Evolutionary conservation across 345 rosid genomes (phyloP).

Genomic region (Aquilaria yunnanensis): DNA sequence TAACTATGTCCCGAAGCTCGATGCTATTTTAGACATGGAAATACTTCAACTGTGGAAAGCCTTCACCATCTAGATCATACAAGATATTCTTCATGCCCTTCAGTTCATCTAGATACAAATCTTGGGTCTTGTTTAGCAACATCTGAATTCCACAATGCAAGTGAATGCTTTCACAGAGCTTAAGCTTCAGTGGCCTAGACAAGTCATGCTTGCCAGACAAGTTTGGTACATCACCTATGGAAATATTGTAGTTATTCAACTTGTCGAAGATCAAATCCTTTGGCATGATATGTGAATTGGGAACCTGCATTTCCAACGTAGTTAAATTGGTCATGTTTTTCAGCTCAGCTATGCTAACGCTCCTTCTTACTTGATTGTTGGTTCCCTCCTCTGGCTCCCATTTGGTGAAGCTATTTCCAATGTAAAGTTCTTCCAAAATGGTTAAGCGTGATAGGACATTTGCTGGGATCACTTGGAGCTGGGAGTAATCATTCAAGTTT

Average conservation of each 20-base stretch:
- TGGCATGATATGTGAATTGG: slow-evolving; percentile 4
- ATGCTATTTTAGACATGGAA: slow-evolving; percentile 5
- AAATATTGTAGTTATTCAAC: slow-evolving; percentile 4
- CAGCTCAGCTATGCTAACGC: slow-evolving; percentile 12
- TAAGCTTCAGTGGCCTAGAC: slow-evolving; percentile 13
- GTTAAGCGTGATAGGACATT: too few relatives aligned
- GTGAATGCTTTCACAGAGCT: slow-evolving; percentile 7
- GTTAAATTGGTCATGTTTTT: slow-evolving; percentile 8
- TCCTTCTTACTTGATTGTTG: not conserved
- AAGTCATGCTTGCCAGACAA: slow-evolving; percentile 5
- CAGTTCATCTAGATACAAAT: slow-evolving; percentile 11
- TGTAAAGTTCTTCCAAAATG: too few relatives aligned
- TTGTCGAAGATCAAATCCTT: not conserved
- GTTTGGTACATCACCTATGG: slow-evolving; percentile 9
- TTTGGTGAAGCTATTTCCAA: slow-evolving; percentile 14
- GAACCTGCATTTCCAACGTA: slow-evolving; percentile 8
- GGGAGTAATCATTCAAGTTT: too few relatives aligned
- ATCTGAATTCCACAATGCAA: not conserved
- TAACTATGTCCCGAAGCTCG: not conserved
- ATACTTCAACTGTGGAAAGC: slow-evolving; percentile 15
- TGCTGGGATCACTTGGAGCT: too few relatives aligned
- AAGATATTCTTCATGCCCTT: slow-evolving; percentile 4
- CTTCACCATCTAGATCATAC: slow-evolving; percentile 5
- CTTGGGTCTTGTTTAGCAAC: slow-evolving; percentile 9
- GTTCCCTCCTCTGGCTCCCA: slow-evolving; percentile 26